Evolutionary conservation across 208 protist genomes (phyloP), one percentile per base, ranked within the genome.

Genomic region (Acanthamoeba divionensis): DNA sequence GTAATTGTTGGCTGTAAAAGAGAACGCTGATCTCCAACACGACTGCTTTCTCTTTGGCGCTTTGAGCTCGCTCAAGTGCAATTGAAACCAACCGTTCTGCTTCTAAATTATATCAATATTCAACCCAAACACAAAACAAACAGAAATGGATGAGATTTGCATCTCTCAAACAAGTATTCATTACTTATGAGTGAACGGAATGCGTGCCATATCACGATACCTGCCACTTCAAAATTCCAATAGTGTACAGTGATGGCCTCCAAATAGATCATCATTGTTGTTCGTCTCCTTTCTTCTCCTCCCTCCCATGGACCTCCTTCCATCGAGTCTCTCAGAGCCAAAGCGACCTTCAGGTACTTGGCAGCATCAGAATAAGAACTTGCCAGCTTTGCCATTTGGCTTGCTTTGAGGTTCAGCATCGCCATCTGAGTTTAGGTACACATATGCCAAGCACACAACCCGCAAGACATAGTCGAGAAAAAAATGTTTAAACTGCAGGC

Each of bases 1-100:
- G 77, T 12, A 67, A 15, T 57, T 86, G 77, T 57, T 86, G 77
- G 77, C 60, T 86, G 52, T 86, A 57, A 57, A 86, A 65, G 54
- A 47, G 47, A 50, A 86, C 65, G 54, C 66, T 50, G 26, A 86
- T 24, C 77, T 86, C 77, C 54, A 7, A 31, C 3, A 86, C 77
- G 9, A 44, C 5, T 8, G 47, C 77, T 52, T 48, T 45, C 77
- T 86, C 77, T 15, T 50, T 12, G 0, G 52, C 38, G n/a, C 38
- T 86, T 0, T 5, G 36, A 5, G 36, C 36, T 41, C 36, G 36
- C 1, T 5, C 36, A 41, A 41, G 36, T 41, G 5, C 36, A 41
- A 41, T 41, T 5, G 36, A 1, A 6, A 41, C 5, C 36, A 41
- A 41, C 1, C 5, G 1, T 41, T 41, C 36, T 5, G 36, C 36